phyloP scores from a whole-genome alignment of 2,329 filamentous ascomycete genomes.

The Dryadomyces quercus-mongolicae region DNA sequence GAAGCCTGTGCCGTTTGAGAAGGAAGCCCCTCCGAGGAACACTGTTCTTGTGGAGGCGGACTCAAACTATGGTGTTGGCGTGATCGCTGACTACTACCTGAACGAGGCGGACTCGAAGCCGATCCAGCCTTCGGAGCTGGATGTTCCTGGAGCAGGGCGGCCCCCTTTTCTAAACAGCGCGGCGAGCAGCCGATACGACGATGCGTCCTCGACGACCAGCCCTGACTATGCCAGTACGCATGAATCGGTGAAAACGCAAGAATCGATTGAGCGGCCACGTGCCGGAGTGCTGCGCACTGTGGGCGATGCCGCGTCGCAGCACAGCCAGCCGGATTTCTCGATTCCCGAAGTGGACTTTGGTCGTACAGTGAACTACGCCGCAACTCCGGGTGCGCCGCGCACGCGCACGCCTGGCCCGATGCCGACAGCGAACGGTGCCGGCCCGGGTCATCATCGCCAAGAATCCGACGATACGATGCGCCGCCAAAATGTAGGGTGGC shows the following conservation, averaged over 20 bases:
- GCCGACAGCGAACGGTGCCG: conserved; percentile 12
- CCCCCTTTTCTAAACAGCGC: conserved; percentile 23
- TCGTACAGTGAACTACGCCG: conserved; percentile 58
- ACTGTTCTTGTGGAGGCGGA: neutral
- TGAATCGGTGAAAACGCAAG: conserved; percentile 36
- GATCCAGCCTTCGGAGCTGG: conserved; percentile 6
- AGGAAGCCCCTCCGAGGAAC: conserved; percentile 14
- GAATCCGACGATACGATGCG: conserved; percentile 42
- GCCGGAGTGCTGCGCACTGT: conserved; percentile 73
- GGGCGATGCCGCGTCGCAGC: conserved; percentile 31
- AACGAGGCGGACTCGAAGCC: conserved; percentile 11
- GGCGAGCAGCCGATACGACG: conserved; percentile 43
- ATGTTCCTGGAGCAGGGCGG: conserved; percentile 16
- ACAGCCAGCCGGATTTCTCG: conserved; percentile 27
- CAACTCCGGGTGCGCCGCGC: conserved; percentile 3
- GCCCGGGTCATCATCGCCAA: conserved; percentile 27
- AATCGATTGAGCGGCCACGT: conserved; percentile 53
- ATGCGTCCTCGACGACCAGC: conserved; percentile 51
- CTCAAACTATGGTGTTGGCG: neutral
- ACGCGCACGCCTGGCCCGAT: neutral
- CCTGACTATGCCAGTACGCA: conserved; percentile 70
- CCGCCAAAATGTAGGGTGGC: conserved; percentile 60
- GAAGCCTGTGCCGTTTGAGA: conserved; percentile 18
- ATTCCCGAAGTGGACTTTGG: conserved; percentile 79
- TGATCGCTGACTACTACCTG: conserved; percentile 10